phyloP scores from a whole-genome alignment of 176 grass and related monocot genomes.

The Oropetium thomaeum region DNA sequence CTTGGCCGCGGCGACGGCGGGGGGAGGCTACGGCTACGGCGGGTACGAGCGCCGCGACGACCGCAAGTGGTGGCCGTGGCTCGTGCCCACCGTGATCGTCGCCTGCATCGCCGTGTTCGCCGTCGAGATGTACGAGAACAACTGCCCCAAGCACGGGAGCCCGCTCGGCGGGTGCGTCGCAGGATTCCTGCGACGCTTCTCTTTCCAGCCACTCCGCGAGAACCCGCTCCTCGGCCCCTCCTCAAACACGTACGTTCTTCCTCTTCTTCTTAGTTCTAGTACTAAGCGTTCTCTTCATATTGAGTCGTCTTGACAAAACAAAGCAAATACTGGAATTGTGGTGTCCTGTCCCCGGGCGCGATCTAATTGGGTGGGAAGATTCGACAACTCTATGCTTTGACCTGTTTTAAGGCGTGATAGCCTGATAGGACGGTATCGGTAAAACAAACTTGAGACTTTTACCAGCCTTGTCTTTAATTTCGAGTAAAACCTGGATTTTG shows the following conservation, averaged over 20 bases:
- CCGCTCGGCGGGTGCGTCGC: slow-evolving; percentile 58
- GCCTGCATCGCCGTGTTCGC: slow-evolving; percentile 73
- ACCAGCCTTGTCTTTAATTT: not conserved
- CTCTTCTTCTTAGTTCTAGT: no score
- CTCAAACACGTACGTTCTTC: slow-evolving; percentile 48
- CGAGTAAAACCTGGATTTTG: not conserved
- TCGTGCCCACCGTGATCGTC: slow-evolving; percentile 79
- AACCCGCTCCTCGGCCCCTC: slow-evolving; percentile 91
- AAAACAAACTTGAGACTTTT: not conserved
- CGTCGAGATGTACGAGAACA: slow-evolving; percentile 89
- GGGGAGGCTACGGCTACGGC: slow-evolving; percentile 24
- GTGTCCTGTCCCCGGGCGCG: not conserved
- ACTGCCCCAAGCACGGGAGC: slow-evolving; percentile 58
- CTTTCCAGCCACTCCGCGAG: slow-evolving; percentile 88
- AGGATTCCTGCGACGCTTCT: slow-evolving; percentile 65
- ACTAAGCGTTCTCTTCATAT: not conserved
- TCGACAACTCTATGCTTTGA: not conserved
- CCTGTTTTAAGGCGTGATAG: not conserved
- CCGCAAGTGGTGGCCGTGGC: slow-evolving; percentile 72
- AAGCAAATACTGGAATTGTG: not conserved
- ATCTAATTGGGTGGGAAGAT: not conserved
- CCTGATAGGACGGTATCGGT: not conserved
- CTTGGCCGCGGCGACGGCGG: slow-evolving; percentile 31
- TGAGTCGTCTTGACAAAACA: not conserved
- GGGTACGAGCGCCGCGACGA: slow-evolving; percentile 53